phyloP scores from a whole-genome alignment of 305 asterid genomes.

The Fraxinus sp. region DNA sequence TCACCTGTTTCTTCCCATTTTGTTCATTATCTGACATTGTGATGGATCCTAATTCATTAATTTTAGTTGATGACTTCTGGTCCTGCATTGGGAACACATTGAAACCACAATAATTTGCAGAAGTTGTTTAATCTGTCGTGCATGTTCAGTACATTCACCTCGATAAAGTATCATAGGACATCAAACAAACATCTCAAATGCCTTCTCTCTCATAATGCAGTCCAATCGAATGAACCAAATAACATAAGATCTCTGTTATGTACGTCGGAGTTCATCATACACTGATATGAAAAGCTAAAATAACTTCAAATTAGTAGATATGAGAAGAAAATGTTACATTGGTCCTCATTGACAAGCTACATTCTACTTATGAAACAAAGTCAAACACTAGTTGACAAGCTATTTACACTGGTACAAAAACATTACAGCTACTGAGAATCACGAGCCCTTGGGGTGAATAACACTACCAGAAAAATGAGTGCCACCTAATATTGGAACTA shows the following conservation, averaged over 20 bases:
- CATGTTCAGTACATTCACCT: background rate
- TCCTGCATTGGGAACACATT: background rate
- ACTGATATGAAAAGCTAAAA: background rate
- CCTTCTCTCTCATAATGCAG: background rate
- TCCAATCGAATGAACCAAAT: background rate
- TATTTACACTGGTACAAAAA: slow-evolving; percentile 32
- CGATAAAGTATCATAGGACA: background rate
- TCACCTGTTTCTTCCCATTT: background rate
- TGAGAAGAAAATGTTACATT: background rate
- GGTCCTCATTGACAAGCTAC: background rate
- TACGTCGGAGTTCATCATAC: background rate
- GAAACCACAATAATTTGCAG: background rate
- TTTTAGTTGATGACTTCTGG: background rate
- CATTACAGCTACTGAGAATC: slow-evolving; percentile 35
- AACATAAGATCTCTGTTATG: background rate
- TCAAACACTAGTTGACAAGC: background rate
- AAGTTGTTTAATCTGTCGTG: background rate
- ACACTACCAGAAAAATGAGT: slow-evolving; percentile 40
- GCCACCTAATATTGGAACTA: slow-evolving; percentile 33
- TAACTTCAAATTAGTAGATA: background rate
- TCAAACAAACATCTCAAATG: background rate
- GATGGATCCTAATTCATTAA: background rate
- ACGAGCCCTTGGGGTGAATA: slow-evolving; percentile 12
- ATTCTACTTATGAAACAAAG: background rate
- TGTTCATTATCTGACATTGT: background rate